Evolutionary conservation across 805 yeast species (phyloP).

Genomic region (Diddensiella caesifluorescens): DNA sequence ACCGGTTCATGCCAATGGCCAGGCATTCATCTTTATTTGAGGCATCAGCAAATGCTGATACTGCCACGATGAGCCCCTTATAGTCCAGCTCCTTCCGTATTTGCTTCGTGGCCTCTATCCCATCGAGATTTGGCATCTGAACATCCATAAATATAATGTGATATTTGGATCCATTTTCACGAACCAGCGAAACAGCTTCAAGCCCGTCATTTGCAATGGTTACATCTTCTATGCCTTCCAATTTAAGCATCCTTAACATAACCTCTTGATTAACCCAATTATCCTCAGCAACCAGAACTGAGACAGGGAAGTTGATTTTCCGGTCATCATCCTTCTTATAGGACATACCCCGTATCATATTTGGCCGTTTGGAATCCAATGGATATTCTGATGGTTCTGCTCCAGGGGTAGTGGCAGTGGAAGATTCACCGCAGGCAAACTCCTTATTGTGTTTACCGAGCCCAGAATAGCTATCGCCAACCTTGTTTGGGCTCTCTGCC

Average conservation of each 20-base stretch:
- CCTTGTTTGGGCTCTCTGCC: slow-evolving; percentile 3
- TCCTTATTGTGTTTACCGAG: neutral
- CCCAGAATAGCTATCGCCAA: neutral
- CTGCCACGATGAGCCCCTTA: slow-evolving; percentile 77
- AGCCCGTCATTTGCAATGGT: slow-evolving; percentile 85
- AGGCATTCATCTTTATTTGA: slow-evolving; percentile 73
- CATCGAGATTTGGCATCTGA: slow-evolving; percentile 94
- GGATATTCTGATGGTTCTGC: neutral
- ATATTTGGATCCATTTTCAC: slow-evolving; percentile 40
- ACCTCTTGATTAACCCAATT: slow-evolving; percentile 93
- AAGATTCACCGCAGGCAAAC: neutral
- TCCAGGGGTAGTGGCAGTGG: slow-evolving; percentile 1
- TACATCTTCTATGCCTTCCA: slow-evolving; percentile 73
- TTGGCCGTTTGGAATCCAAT: slow-evolving; percentile 10
- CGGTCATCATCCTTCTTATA: slow-evolving; percentile 14
- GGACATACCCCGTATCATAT: slow-evolving; percentile 13
- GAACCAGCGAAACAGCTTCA: slow-evolving; percentile 72
- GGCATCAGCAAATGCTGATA: slow-evolving; percentile 94
- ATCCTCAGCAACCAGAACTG: slow-evolving; percentile 87
- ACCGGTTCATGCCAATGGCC: slow-evolving; percentile 89
- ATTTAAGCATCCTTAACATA: slow-evolving; percentile 74
- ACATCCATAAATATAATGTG: slow-evolving; percentile 93
- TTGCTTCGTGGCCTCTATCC: slow-evolving; percentile 71
- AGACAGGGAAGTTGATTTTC: slow-evolving; percentile 18
- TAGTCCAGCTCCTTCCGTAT: slow-evolving; percentile 61